Base-by-base conservation (phyloP, 306 rosid species). In the Glycine tomentella region DNA sequence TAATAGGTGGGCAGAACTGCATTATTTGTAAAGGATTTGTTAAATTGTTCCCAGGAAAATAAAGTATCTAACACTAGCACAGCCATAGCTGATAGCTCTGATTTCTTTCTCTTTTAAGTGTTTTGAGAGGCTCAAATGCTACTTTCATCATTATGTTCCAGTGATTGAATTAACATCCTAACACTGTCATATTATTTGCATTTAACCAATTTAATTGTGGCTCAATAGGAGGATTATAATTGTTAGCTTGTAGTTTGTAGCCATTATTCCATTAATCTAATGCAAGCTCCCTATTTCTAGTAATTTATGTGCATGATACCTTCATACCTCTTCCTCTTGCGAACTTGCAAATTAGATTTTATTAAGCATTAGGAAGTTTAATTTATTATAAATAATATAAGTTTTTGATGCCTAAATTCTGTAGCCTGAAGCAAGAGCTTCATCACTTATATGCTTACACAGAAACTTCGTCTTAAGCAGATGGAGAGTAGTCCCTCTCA, bases 1-100 rank as follows among this genome's bases (percentile, higher is more conserved):
- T 48, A 48, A 73, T 3, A 78, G 77, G 33, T 73, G 40, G n/a
- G 45, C 40, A 14, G 42, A 73, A 40, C 73, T 72, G 48, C 46
- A 80, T 76, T 56, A 69, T 49, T 12, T 53, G 79, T 42, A 31
- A 8, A 63, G 46, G 63, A 83, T 55, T 25, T 78, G 14, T 53
- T 44, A 36, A 71, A 14, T 49, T 59, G 17, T 38, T 67, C 69
- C 53, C 12, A 33, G 2, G 61, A 57, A 44, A 46, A 56, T 44
- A 48, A 69, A 69, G 14, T 74, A 9, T 13, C 38, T 77, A 52
- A 69, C 15, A 33, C 49, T 77, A 52, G 75, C 15, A 33, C 49
- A 52, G 70, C 20, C 59, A 64, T 71, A 33, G 70, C 44, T 67
- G 49, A 44, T 33, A 36, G 48, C 53, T 3, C 16, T 61, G 33